Evolutionary conservation across 2,329 filamentous ascomycete genomes (phyloP).

Genomic region (Stagonosporopsis vannaccii): DNA sequence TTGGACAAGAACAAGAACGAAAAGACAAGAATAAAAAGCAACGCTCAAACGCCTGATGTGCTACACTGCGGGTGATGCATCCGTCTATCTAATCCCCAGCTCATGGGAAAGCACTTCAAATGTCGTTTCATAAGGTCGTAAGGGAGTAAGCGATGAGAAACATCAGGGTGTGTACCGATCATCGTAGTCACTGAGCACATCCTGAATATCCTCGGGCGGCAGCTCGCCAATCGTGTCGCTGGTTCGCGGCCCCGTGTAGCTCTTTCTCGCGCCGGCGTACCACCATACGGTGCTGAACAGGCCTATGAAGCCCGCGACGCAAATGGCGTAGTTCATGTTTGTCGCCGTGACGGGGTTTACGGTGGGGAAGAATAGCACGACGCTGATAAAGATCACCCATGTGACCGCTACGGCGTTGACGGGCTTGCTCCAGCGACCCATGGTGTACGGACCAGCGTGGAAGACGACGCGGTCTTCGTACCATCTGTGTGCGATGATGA

Average conservation of each 20-base stretch:
- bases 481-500: constrained; percentile 65
- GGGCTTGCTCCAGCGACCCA: constrained; percentile 63
- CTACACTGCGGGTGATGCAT: neutral
- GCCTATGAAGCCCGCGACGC: constrained; percentile 58
- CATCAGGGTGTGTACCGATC: constrained; percentile 27
- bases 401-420: constrained; percentile 64
- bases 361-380: constrained; percentile 63
- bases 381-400: constrained; percentile 69
- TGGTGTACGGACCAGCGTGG: constrained; percentile 64
- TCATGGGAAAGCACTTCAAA: no score
- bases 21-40: neutral
- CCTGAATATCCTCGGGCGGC: constrained; percentile 52
- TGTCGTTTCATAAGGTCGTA: neutral
- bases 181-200: constrained; percentile 46
- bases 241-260: constrained; percentile 66
- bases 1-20: neutral
- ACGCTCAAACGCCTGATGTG: constrained; percentile 1
- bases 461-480: constrained; percentile 62
- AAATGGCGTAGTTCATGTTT: constrained; percentile 60
- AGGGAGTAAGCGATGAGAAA: neutral
- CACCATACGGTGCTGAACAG: constrained; percentile 56
- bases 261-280: constrained; percentile 53
- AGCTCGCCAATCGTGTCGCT: constrained; percentile 58
- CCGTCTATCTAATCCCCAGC: neutral
- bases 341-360: constrained; percentile 52